Evolutionary conservation across 2,329 filamentous ascomycete genomes (phyloP), one percentile per base, ranked within the genome.

Genomic region (Beauveria scarabaeidicola): DNA sequence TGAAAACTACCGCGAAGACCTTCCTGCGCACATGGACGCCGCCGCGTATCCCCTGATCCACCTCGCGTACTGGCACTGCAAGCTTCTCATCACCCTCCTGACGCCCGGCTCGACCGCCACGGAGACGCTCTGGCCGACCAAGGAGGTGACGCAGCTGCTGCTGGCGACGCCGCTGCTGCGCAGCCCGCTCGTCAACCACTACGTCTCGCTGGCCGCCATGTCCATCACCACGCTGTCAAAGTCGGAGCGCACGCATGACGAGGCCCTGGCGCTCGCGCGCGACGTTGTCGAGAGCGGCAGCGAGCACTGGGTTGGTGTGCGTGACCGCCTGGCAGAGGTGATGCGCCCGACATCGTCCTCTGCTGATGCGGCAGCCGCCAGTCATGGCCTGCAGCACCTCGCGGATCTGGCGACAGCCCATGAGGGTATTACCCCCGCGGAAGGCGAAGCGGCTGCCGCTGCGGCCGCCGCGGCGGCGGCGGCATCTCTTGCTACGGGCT

Each of bases 11-110:
- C 80, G 84, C 8, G 84, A 88, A 69, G 78, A 83, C 58, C 76
- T 90, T 2, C 84, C 87, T 3, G 73, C 76, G 13, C 77, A 78
- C 47, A 74, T 86, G 27, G 82, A 82, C 23, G 78, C 79, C 4
- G 68, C 72, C 0, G 73, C 75, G 3, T 76, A 80, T 52, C 82
- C 82, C 3, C 68, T 87, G 36, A 76, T 90, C 2, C 83, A 88
- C 64, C 76, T 90, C 25, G 81, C 81, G 19, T 90, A 88, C 71
- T 89, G 87, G 81, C 86, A 90, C 69, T 79, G 83, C 64, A 83
- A 85, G 62, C 77, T 90, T 9, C 75, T 90, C 19, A 78, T 83
- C 10, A 83, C 85, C 55, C 77, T 89, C 2, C 75, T 86, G 58
- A 81, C 80, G 41, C 79, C 82, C 1, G 77, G 77, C 11, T 76